Percentiles rank a stretch among this genome's conserved stretches.
These are phyloP conservation scores for Paxillus rubicundulus DNA, from an alignment of 768 basidiomycete genomes.

Conservation along the genomic window DNA sequence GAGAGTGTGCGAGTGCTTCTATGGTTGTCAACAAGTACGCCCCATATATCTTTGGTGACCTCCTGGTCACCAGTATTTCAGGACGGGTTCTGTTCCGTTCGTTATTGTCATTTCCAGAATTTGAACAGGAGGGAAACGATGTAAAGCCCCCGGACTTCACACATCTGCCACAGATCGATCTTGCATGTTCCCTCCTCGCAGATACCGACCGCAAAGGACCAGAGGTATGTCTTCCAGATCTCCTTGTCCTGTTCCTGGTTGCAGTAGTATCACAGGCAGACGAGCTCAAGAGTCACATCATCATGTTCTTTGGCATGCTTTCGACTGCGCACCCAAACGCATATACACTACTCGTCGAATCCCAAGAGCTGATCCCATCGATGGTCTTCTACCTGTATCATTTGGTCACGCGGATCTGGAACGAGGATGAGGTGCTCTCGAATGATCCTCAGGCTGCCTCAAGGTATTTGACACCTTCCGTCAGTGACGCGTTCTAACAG, in stretches of 20 bases:
- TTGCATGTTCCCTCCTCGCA: slow-evolving; percentile 47
- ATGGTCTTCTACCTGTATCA: slow-evolving; percentile 54
- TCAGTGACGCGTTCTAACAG: background rate
- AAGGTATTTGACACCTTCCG: slow-evolving; percentile 16
- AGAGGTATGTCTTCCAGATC: slow-evolving; percentile 35
- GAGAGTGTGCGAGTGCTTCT: slow-evolving; percentile 50
- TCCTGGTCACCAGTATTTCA: slow-evolving; percentile 26
- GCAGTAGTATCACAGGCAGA: slow-evolving; percentile 30
- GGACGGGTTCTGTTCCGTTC: slow-evolving; percentile 42
- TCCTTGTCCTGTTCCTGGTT: background rate
- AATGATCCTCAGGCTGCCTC: slow-evolving; percentile 31
- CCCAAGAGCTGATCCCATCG: slow-evolving; percentile 61
- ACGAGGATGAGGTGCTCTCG: slow-evolving; percentile 50
- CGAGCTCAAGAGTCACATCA: slow-evolving; percentile 34
- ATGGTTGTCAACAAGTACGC: slow-evolving; percentile 47
- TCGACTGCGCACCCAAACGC: slow-evolving; percentile 39
- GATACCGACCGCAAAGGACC: slow-evolving; percentile 39
- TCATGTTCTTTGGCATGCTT: slow-evolving; percentile 42
- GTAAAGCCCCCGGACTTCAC: slow-evolving; percentile 23
- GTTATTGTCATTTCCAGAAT: slow-evolving; percentile 40
- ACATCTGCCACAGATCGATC: slow-evolving; percentile 45
- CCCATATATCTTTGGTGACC: slow-evolving; percentile 1
- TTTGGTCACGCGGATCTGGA: slow-evolving; percentile 61
- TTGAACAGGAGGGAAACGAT: slow-evolving; percentile 15
- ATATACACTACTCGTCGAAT: slow-evolving; percentile 40